phyloP scores from a whole-genome alignment of 2,329 filamentous ascomycete species.

The Blastomyces parvus region DNA sequence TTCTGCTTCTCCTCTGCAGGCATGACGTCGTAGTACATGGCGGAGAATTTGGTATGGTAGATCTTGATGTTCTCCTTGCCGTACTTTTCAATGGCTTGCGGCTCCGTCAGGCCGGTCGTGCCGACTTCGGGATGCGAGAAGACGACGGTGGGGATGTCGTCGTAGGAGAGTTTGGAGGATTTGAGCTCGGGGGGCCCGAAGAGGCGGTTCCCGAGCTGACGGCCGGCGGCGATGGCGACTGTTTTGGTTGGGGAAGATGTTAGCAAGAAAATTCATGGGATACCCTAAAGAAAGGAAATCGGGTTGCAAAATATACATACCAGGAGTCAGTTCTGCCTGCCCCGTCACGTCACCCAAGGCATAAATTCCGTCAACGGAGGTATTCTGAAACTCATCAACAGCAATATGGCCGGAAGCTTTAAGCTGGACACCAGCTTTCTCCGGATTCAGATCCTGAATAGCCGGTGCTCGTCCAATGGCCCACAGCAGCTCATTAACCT shows the following conservation, averaged over 20 bases:
- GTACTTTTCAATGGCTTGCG: conserved; percentile 38
- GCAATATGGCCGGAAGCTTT: conserved; percentile 33
- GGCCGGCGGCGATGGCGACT: conserved; percentile 45
- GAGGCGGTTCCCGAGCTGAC: conserved; percentile 41
- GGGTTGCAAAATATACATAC: conserved; percentile 17
- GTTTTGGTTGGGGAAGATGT: neutral
- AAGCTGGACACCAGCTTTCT: conserved; percentile 36
- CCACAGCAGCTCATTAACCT: conserved; percentile 44
- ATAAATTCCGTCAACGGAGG: conserved; percentile 39
- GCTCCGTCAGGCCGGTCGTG: conserved; percentile 42
- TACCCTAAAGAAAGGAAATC: conserved; percentile 2
- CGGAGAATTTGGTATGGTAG: conserved; percentile 42
- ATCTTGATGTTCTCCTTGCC: conserved; percentile 44
- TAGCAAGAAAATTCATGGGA: neutral
- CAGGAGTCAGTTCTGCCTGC: conserved; percentile 43
- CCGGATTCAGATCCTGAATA: conserved; percentile 34
- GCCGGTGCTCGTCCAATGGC: conserved; percentile 41
- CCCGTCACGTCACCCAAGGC: conserved; percentile 45
- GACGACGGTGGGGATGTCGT: conserved; percentile 45
- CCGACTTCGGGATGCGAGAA: conserved; percentile 45
- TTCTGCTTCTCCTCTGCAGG: conserved; percentile 41
- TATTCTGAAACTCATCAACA: conserved; percentile 45
- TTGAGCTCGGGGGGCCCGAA: conserved; percentile 41
- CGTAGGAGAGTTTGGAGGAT: conserved; percentile 38
- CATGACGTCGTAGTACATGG: conserved; percentile 42